A percentile compares a stretch with the other conserved stretches of the same genome.
phyloP scores from a whole-genome alignment of 2,329 filamentous ascomycete species.

The Periconia macrospinosa region DNA sequence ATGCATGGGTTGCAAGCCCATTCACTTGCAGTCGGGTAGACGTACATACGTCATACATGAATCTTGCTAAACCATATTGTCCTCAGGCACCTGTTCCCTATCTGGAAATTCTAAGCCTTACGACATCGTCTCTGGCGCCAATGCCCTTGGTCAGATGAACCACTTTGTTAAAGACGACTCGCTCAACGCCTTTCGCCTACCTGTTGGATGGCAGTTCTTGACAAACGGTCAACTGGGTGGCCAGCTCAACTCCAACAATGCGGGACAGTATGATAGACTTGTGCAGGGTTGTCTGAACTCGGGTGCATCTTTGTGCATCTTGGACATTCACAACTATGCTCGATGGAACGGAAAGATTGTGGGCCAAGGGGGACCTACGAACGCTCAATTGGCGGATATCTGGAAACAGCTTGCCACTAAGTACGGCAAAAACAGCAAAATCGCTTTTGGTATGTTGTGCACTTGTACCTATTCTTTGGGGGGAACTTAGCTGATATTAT shows the following conservation, averaged over 20 bases:
- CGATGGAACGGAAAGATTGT: conserved; percentile 65
- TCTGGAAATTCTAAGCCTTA: conserved; percentile 15
- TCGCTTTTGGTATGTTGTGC: conserved; percentile 56
- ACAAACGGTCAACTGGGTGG: conserved; percentile 56
- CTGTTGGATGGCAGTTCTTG: conserved; percentile 64
- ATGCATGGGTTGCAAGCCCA: too few relatives aligned
- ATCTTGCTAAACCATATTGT: neutral
- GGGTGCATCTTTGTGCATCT: conserved; percentile 59
- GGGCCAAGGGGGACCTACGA: conserved; percentile 65
- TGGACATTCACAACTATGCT: conserved; percentile 56
- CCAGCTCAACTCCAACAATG: conserved; percentile 52
- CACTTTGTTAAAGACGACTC: conserved; percentile 59
- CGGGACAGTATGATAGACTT: conserved; percentile 57
- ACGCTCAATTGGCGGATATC: conserved; percentile 60
- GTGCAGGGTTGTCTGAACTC: conserved; percentile 60
- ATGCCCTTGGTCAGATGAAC: conserved; percentile 56
- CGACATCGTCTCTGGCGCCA: conserved; percentile 22
- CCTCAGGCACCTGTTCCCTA: conserved; percentile 18
- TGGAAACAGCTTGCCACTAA: conserved; percentile 61
- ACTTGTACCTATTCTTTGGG: neutral
- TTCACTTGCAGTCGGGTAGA: too few relatives aligned
- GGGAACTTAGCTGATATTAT: neutral
- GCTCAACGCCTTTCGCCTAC: conserved; percentile 61
- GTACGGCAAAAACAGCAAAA: conserved; percentile 57
- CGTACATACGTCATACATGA: too few relatives aligned